These are phyloP conservation scores for Porcisia hertigi DNA, from an alignment of 208 protist species.

Conservation along the genomic window DNA sequence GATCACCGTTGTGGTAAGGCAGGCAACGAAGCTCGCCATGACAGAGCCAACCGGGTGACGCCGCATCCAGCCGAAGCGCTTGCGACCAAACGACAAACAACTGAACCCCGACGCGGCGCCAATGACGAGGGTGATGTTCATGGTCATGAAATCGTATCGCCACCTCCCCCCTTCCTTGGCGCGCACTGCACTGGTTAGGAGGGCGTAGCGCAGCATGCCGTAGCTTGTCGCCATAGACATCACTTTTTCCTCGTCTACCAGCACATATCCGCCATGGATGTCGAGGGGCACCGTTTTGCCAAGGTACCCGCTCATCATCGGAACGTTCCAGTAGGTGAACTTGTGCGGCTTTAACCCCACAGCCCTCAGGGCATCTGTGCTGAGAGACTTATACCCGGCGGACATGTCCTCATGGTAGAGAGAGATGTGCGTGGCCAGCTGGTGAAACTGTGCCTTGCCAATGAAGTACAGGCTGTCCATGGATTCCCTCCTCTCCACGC, in stretches of 20 bases:
- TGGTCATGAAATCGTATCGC: constrained; percentile 83
- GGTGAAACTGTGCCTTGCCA: constrained; percentile 76
- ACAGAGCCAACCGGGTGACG: constrained; percentile 63
- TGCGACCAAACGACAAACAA: constrained; percentile 46
- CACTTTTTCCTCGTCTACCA: constrained; percentile 69
- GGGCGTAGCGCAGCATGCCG: constrained; percentile 76
- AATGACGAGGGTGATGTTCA: constrained; percentile 71
- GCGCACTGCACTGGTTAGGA: constrained; percentile 62
- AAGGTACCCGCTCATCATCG: constrained; percentile 68
- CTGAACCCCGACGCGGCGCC: constrained; percentile 47
- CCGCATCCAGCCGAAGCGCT: constrained; percentile 60
- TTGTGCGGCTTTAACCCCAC: constrained; percentile 44
- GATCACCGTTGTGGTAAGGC: constrained; percentile 43
- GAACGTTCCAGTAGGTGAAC: constrained; percentile 75
- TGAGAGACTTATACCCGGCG: constrained; percentile 50
- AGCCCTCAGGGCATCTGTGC: constrained; percentile 37
- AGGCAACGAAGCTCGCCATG: constrained; percentile 33
- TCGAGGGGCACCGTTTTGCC: constrained; percentile 72
- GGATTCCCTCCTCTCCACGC: no score
- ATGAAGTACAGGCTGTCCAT: constrained; percentile 83
- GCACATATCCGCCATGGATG: constrained; percentile 73
- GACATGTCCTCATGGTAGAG: constrained; percentile 77
- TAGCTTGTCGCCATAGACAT: constrained; percentile 55
- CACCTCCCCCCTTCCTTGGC: constrained; percentile 70
- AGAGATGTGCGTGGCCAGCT: constrained; percentile 78